phyloP scores from a whole-genome alignment of 495 filamentous ascomycete genomes.

The Jackrogersella minutella region DNA sequence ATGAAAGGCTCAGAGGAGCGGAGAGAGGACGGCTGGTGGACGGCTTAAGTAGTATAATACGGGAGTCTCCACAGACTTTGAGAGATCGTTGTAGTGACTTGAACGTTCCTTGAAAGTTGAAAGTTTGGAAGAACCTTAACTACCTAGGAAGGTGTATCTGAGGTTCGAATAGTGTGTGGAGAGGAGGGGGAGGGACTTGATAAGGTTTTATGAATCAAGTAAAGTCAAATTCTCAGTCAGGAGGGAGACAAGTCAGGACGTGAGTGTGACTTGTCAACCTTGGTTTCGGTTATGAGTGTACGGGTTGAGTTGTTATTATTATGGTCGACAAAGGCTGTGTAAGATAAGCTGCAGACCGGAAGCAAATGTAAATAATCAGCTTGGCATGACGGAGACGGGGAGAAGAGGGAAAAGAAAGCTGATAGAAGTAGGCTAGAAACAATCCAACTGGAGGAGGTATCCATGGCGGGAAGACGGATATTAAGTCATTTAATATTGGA shows the following conservation, averaged over 20 bases:
- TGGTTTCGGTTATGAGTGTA: too few species aligned
- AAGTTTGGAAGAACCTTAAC: not conserved
- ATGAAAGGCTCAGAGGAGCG: conserved; percentile 29
- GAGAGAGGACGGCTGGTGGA: not conserved
- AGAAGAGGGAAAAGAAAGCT: conserved; percentile 26
- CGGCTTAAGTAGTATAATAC: conserved; percentile 11
- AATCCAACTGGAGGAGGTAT: conserved; percentile 30
- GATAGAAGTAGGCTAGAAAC: conserved; percentile 40
- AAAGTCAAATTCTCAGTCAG: conserved; percentile 5
- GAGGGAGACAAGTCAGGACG: not conserved
- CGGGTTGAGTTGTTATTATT: conserved; percentile 34
- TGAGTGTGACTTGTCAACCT: conserved; percentile 28
- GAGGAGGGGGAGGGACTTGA: not conserved
- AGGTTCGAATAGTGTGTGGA: not conserved
- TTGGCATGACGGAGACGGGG: conserved; percentile 30
- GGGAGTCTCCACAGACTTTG: conserved; percentile 3
- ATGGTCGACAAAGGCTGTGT: conserved; percentile 27
- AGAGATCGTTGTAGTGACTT: not conserved
- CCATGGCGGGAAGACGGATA: conserved; percentile 48
- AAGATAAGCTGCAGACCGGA: conserved; percentile 35
- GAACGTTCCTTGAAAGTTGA: not conserved
- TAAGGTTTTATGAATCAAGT: conserved; percentile 25
- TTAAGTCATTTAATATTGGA: conserved; percentile 49
- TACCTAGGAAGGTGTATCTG: too few species aligned
- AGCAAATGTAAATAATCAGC: conserved; percentile 29